Evolutionary conservation across 306 rosid species (phyloP), one percentile per base, ranked within the genome.

Genomic region (Senna siamea): DNA sequence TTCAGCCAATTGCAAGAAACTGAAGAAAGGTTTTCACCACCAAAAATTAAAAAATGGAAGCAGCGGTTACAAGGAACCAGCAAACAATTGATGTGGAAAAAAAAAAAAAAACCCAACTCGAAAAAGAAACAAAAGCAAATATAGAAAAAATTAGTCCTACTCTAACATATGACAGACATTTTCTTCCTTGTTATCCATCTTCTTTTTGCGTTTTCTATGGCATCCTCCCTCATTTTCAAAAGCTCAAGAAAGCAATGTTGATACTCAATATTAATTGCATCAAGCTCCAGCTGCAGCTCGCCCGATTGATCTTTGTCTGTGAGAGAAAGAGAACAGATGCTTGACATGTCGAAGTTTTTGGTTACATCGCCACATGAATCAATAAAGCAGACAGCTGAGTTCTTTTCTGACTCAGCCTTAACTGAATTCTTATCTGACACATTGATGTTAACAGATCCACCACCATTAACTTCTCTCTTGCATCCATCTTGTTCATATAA

Each of bases 141-240:
- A 44, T 56, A 61, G 37, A 66, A n/a, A n/a, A n/a, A n/a, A 65
- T 41, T 37, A 71, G 30, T 20, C 72, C 54, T 51, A 55, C 23
- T 6, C 76, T 15, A 65, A 86, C 84, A 86, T 14, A 44, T 59
- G 30, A 53, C 89, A 66, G 80, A 23, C 53, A 69, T 58, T 63
- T 83, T 82, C 81, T 85, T 84, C 91, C 82, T 89, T 26, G 78
- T 20, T 6, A 79, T 81, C 96, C 97, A 89, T 85, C 76, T 89
- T 88, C 80, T 89, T 52, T 78, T 87, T 34, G 77, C 90, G 61
- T 41, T 78, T 68, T 83, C 89, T 8, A 90, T 83, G 23, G 93
- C 95, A 72, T 81, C 89, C 76, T 87, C 93, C 83, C 86, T 93
- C 89, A 77, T 69, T 78, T 65, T 89, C 81, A 70, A 38, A 61